Percentiles rank a stretch among this genome's conserved stretches.
phyloP scores from a whole-genome alignment of 306 rosid species.

The Ceratonia siliqua region DNA sequence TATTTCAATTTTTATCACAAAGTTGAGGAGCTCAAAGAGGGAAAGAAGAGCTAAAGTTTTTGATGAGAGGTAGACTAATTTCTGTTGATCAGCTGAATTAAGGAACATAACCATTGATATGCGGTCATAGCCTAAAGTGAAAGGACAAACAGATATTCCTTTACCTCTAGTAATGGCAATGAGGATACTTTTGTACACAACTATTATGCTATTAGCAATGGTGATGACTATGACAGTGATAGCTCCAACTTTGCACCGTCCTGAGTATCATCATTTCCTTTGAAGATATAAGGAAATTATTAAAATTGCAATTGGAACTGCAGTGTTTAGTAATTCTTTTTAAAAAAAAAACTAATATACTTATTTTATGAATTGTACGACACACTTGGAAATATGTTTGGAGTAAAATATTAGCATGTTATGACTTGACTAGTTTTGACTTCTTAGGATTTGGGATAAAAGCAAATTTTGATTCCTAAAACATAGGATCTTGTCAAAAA shows the following conservation, averaged over 20 bases:
- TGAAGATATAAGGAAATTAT: background rate
- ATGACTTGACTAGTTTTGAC: background rate
- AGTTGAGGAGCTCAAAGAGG: conserved; percentile 25
- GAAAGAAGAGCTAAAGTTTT: background rate
- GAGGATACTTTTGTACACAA: conserved; percentile 55
- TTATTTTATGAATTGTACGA: background rate
- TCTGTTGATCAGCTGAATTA: conserved; percentile 20
- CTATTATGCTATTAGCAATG: conserved; percentile 48
- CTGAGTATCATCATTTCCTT: conserved; percentile 50
- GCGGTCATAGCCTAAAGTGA: conserved; percentile 62
- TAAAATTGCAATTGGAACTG: background rate
- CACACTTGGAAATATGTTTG: background rate
- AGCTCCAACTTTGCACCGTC: conserved; percentile 74
- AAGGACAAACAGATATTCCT: conserved; percentile 64
- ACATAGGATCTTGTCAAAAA: background rate
- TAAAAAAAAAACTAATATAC: background rate
- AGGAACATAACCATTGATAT: conserved; percentile 64
- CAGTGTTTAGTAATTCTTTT: background rate
- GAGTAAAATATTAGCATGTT: conserved; percentile 5
- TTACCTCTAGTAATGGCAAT: conserved; percentile 63
- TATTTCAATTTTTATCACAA: conserved; percentile 18
- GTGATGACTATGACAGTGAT: conserved; percentile 74
- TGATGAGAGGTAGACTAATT: conserved; percentile 36
- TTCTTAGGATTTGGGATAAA: conserved; percentile 2
- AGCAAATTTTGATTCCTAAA: background rate